Evolutionary conservation across 805 yeast species (phyloP), one percentile per base, ranked within the genome.

Genomic region (Yamadazyma phyllophila): DNA sequence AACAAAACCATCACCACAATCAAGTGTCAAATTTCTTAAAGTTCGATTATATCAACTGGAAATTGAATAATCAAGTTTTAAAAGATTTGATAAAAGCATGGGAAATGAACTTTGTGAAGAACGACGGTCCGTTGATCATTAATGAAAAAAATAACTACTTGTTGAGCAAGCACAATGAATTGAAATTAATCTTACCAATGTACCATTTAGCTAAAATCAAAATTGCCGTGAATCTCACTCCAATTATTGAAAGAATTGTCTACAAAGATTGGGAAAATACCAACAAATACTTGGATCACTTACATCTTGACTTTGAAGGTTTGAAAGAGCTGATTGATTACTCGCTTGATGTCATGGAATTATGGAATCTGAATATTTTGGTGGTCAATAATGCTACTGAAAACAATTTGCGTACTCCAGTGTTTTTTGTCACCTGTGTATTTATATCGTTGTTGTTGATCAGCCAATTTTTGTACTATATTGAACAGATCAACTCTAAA

Each of bases 281-380:
- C 89, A 83, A 82, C 53, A 52, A 58, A 7, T 72, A 73, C 37
- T 65, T 84, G 46, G 69, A 74, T 47, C 61, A 62, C 27, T 60
- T 83, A 36, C 66, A 72, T 40, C 63, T 66, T 36, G 83, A 85
- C 57, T 74, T 79, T 42, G 88, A 83, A 50, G 82, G 83, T 4
- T 66, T 84, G 41, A 74, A 83, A 41, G 90, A 84, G 56, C 78
- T 86, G 8, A 73, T 83, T 2, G 73, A 71, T 35, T 76, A 79
- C 53, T 77, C 83, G 1, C 57, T 82, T 36, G 82, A 76, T 48
- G 77, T 85, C 26, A 68, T 86, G 44, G 77, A 81, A 48, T 65
- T 85, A 34, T 86, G 94, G 95, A 79, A 80, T 39, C 85, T 81
- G 50, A 80, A 83, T 41, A 81, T 83, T n/a, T 76, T 84, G 2